Percentiles rank a stretch among this genome's conserved stretches.
phyloP scores from a whole-genome alignment of 192 early-diverging fungal genomes.

The Umbelopsis isabellina region DNA sequence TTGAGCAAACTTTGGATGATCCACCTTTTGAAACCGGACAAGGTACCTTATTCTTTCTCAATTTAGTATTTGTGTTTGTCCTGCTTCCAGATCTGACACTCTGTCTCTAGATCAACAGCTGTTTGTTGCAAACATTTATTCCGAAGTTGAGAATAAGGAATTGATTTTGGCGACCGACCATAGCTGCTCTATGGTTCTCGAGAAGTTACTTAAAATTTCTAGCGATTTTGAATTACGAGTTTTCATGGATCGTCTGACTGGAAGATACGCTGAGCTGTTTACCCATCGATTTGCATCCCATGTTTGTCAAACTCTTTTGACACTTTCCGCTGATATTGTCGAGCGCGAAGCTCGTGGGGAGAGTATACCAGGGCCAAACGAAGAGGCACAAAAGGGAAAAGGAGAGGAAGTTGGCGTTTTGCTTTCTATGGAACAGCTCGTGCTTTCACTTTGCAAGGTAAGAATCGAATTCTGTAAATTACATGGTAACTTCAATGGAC shows the following conservation, averaged over 20 bases:
- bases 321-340: constrained; percentile 69
- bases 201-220: constrained; percentile 75
- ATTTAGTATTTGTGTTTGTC: not conserved
- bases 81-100: not conserved
- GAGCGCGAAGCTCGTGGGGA: constrained; percentile 71
- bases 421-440: constrained; percentile 68
- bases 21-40: constrained; percentile 61
- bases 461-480: not conserved
- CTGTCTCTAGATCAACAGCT: constrained; percentile 53
- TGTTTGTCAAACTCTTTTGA: constrained; percentile 81
- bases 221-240: constrained; percentile 75
- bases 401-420: constrained; percentile 51
- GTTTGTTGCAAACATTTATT: constrained; percentile 80
- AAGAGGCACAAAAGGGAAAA: constrained; percentile 28
- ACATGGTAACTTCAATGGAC: not conserved
- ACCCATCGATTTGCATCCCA: constrained; percentile 88
- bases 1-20: constrained; percentile 62
- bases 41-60: constrained; percentile 39
- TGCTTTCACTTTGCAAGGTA: constrained; percentile 61
- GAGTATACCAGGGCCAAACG: constrained; percentile 28
- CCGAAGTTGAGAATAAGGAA: constrained; percentile 77
- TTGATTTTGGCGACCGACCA: constrained; percentile 74
- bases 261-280: constrained; percentile 67
- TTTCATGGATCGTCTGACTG: constrained; percentile 63
- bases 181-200: constrained; percentile 76